A percentile compares a stretch with the other conserved stretches of the same genome.
Evolutionary conservation across 78 protist genomes (phyloP).

Genomic region (Mantamonas sphyraenae): DNA sequence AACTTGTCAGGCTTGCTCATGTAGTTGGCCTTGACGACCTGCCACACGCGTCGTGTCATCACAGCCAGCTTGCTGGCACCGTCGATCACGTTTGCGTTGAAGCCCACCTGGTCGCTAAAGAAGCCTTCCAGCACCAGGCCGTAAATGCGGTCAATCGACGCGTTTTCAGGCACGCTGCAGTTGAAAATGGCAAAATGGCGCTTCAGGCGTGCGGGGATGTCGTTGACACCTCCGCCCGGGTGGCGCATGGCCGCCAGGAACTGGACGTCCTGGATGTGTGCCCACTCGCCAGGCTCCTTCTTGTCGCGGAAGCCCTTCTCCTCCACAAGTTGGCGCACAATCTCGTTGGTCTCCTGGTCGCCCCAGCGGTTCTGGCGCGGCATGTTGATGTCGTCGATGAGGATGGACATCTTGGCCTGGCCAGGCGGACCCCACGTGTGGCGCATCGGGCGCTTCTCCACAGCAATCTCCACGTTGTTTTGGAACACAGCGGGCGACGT

Average conservation of each 20-base stretch:
- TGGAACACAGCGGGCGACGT: slow-evolving; percentile 63
- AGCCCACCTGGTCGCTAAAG: slow-evolving; percentile 21
- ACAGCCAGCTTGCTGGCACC: slow-evolving; percentile 23
- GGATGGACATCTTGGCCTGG: slow-evolving; percentile 28
- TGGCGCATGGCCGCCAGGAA: slow-evolving; percentile 67
- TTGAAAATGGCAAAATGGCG: slow-evolving; percentile 68
- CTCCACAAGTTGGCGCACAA: slow-evolving; percentile 71
- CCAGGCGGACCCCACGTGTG: slow-evolving; percentile 67
- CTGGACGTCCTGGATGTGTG: slow-evolving; percentile 33
- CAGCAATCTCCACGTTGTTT: slow-evolving; percentile 40
- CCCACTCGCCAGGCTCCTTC: slow-evolving; percentile 72
- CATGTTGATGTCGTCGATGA: slow-evolving; percentile 82
- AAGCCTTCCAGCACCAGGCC: slow-evolving; percentile 36
- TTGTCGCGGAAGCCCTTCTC: slow-evolving; percentile 50
- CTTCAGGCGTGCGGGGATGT: slow-evolving; percentile 76
- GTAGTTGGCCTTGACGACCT: slow-evolving; percentile 39
- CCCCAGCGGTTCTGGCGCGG: slow-evolving; percentile 81
- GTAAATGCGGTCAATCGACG: slow-evolving; percentile 55
- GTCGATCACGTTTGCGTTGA: background rate
- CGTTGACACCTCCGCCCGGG: slow-evolving; percentile 86
- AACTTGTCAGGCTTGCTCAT: slow-evolving; percentile 80
- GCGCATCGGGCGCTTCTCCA: slow-evolving; percentile 76
- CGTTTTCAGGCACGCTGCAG: slow-evolving; percentile 59
- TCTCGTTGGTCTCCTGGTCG: slow-evolving; percentile 73
- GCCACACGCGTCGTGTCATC: slow-evolving; percentile 62